Evolutionary conservation across 208 protist genomes (phyloP).

Genomic region (Leishmania amazonensis): DNA sequence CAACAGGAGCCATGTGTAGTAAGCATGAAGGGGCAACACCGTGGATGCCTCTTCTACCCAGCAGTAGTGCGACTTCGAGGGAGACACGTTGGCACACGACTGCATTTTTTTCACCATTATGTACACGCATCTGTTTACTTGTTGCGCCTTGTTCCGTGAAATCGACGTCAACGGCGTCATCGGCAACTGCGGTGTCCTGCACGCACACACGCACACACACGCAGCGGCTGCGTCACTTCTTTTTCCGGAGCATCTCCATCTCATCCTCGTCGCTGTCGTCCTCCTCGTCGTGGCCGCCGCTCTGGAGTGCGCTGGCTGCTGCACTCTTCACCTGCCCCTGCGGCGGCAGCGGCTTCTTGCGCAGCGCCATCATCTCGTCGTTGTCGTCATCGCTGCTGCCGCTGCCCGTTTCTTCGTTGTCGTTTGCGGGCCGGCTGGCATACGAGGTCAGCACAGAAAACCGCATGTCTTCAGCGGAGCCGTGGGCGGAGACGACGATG

Average conservation of each 20-base stretch:
- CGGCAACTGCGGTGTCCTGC: not conserved
- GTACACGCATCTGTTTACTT: not conserved
- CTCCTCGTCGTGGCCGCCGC: constrained; percentile 20
- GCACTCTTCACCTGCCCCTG: not conserved
- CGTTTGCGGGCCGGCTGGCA: not conserved
- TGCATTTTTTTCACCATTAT: not conserved
- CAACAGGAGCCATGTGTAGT: not conserved
- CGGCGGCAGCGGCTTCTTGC: constrained; percentile 2
- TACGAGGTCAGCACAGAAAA: constrained; percentile 9
- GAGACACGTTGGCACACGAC: not conserved
- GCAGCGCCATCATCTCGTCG: constrained; percentile 41
- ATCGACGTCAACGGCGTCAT: not conserved
- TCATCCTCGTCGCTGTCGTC: constrained; percentile 46
- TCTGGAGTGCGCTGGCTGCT: not conserved
- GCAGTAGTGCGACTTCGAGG: not conserved
- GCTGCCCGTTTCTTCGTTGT: constrained; percentile 6
- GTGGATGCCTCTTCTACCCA: not conserved
- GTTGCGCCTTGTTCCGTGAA: not conserved
- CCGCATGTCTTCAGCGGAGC: constrained; percentile 11
- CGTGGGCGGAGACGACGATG: constrained; percentile 21
- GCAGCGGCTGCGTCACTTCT: constrained; percentile 7
- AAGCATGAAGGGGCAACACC: not conserved
- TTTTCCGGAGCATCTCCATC: constrained; percentile 39
- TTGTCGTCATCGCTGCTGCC: constrained; percentile 25
- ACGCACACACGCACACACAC: too few species aligned